A percentile compares a stretch with the other conserved stretches of the same genome.
Evolutionary conservation across 73 alveolate genomes (phyloP).

Genomic region (Uronychia setigera): DNA sequence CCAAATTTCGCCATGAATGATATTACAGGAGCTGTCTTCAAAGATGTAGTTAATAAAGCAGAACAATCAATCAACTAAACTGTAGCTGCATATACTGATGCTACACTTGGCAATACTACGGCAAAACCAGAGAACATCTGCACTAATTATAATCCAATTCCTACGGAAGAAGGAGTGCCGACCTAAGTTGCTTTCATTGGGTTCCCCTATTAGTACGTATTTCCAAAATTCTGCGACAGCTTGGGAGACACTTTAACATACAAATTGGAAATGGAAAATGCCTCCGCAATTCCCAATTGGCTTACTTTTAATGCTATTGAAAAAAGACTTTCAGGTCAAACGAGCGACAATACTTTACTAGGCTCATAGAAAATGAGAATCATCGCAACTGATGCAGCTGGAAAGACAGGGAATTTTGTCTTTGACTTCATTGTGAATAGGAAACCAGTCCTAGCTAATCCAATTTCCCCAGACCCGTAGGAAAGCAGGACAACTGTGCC

Average conservation of each 20-base stretch:
- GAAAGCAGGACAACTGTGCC: neutral
- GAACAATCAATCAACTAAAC: neutral
- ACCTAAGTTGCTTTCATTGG: slow-evolving; percentile 5
- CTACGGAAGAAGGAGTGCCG: slow-evolving; percentile 19
- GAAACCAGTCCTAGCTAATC: slow-evolving; percentile 9
- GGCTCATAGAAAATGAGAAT: neutral
- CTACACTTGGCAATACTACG: neutral
- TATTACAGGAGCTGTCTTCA: slow-evolving; percentile 3
- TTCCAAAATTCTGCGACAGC: slow-evolving; percentile 20
- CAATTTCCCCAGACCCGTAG: slow-evolving; percentile 9
- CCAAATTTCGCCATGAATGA: neutral
- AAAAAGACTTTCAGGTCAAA: neutral
- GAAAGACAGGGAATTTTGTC: neutral
- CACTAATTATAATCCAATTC: slow-evolving; percentile 9
- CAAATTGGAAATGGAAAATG: neutral
- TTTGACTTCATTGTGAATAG: neutral
- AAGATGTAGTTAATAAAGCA: neutral
- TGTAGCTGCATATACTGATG: neutral
- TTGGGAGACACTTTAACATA: slow-evolving; percentile 12
- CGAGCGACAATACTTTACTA: neutral
- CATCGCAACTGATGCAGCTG: neutral
- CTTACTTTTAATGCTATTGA: neutral
- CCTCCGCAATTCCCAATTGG: neutral
- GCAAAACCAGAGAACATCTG: slow-evolving; percentile 10
- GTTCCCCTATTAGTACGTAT: neutral